Percentiles rank a stretch among this genome's conserved stretches.
Conservation (phyloP, 2,329 filamentous ascomycete species). For the Pseudocercospora eumusae region DNA sequence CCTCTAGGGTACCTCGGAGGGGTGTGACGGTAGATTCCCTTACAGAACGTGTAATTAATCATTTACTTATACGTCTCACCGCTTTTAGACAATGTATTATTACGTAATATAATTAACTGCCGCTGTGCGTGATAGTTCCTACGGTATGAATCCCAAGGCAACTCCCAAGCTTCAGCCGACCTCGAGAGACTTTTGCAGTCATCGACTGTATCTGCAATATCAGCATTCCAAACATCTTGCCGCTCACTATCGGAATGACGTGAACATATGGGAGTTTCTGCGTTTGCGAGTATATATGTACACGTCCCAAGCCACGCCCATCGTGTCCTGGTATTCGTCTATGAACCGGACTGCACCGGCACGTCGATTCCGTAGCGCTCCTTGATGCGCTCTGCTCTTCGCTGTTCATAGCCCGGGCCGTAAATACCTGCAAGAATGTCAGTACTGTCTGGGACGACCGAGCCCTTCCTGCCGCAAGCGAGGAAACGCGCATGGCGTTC, state of each 20-base stretch:
- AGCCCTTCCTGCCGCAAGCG: not conserved
- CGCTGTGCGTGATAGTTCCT: too few species aligned
- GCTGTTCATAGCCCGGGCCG: constrained; percentile 79
- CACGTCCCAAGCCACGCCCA: constrained; percentile 5
- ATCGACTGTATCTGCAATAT: too few species aligned
- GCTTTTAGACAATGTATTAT: too few species aligned
- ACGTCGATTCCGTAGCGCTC: constrained; percentile 87
- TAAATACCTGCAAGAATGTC: constrained; percentile 65
- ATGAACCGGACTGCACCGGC: constrained; percentile 31
- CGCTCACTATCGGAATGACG: not conserved
- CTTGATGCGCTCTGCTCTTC: constrained; percentile 77
- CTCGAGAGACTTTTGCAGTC: too few species aligned
- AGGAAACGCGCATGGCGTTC: not conserved
- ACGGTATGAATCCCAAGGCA: too few species aligned
- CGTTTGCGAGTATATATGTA: constrained; percentile 23
- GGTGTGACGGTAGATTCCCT: too few species aligned
- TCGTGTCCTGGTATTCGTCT: not conserved
- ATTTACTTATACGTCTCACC: too few species aligned
- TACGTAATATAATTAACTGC: too few species aligned
- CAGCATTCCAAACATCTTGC: too few species aligned
- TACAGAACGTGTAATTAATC: too few species aligned
- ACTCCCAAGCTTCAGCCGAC: too few species aligned
- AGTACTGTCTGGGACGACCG: not conserved
- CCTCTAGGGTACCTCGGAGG: too few species aligned
- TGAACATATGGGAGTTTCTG: constrained; percentile 16